Conservation (phyloP, 257 asterid genomes). For the Capsicum chinense region DNA sequence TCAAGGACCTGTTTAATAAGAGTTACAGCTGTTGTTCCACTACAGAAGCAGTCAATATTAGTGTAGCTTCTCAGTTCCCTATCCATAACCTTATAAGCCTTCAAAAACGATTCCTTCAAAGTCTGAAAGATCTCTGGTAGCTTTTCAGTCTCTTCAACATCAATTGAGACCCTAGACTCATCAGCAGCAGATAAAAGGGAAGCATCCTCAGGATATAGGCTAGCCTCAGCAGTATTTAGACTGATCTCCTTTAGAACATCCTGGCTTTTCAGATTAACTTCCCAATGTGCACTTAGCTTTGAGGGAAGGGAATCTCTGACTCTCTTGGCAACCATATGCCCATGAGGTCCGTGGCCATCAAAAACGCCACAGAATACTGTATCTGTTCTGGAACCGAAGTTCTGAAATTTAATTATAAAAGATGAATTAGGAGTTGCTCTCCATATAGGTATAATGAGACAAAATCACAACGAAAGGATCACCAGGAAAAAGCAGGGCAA, state of each 20-base stretch:
- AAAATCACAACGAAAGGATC: neutral
- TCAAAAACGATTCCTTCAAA: slow-evolving; percentile 77
- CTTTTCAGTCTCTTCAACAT: slow-evolving; percentile 60
- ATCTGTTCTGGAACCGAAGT: slow-evolving; percentile 85
- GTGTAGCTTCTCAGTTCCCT: slow-evolving; percentile 72
- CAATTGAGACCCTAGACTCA: slow-evolving; percentile 58
- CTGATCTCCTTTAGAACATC: slow-evolving; percentile 68
- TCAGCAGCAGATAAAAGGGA: slow-evolving; percentile 59
- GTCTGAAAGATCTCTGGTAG: slow-evolving; percentile 64
- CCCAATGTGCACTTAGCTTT: slow-evolving; percentile 84
- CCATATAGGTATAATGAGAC: slow-evolving; percentile 23
- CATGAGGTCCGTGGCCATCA: slow-evolving; percentile 93
- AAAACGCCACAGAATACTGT: slow-evolving; percentile 93
- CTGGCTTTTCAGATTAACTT: slow-evolving; percentile 62
- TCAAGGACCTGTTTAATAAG: slow-evolving; percentile 76
- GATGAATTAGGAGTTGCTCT: slow-evolving; percentile 26
- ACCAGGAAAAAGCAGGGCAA: neutral
- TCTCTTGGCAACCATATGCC: slow-evolving; percentile 91
- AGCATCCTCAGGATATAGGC: slow-evolving; percentile 57
- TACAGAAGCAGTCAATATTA: slow-evolving; percentile 85
- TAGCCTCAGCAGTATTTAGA: slow-evolving; percentile 53
- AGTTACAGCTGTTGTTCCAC: slow-evolving; percentile 97
- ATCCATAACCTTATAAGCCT: slow-evolving; percentile 89
- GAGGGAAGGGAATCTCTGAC: slow-evolving; percentile 90
- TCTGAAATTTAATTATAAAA: slow-evolving; percentile 56